Percentiles rank a stretch among this genome's conserved stretches.
These are phyloP conservation scores for Termitomyces sp. DNA, from an alignment of 768 basidiomycete species.

Conservation along the genomic window DNA sequence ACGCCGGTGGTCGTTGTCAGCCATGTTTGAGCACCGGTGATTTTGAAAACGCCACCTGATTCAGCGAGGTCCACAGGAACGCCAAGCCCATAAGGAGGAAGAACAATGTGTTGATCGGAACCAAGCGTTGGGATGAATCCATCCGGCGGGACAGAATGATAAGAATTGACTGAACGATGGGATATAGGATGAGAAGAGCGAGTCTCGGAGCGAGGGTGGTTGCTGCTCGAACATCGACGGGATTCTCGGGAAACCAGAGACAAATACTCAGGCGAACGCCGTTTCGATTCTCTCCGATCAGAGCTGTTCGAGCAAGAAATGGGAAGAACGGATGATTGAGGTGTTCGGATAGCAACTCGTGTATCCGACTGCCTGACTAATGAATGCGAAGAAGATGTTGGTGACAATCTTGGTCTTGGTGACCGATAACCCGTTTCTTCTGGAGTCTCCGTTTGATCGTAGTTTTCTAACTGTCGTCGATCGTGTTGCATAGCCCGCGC, in stretches of 20 bases:
- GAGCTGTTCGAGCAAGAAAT: neutral
- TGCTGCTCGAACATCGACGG: neutral
- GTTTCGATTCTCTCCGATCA: neutral
- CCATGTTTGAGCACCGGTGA: neutral
- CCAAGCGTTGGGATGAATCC: conserved; percentile 46
- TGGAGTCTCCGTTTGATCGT: neutral
- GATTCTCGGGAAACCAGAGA: neutral
- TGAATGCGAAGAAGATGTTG: neutral
- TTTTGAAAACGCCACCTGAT: neutral
- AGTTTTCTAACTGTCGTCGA: neutral
- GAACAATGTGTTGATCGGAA: conserved; percentile 37
- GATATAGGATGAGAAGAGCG: conserved; percentile 13
- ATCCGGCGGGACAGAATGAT: conserved; percentile 37
- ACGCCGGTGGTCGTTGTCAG: too few relatives aligned
- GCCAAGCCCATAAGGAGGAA: conserved; percentile 47
- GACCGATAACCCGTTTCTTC: neutral
- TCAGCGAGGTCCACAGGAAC: conserved; percentile 1
- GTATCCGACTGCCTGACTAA: neutral
- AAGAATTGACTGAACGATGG: conserved; percentile 23
- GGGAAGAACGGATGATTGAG: neutral
- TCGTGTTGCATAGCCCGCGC: conserved; percentile 4
- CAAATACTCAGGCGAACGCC: neutral
- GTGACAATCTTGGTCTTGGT: neutral
- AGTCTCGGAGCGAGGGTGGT: conserved; percentile 4
- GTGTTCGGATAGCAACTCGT: neutral